Conservation (phyloP, 768 basidiomycete species). For the Pleurotus pulmonarius region DNA sequence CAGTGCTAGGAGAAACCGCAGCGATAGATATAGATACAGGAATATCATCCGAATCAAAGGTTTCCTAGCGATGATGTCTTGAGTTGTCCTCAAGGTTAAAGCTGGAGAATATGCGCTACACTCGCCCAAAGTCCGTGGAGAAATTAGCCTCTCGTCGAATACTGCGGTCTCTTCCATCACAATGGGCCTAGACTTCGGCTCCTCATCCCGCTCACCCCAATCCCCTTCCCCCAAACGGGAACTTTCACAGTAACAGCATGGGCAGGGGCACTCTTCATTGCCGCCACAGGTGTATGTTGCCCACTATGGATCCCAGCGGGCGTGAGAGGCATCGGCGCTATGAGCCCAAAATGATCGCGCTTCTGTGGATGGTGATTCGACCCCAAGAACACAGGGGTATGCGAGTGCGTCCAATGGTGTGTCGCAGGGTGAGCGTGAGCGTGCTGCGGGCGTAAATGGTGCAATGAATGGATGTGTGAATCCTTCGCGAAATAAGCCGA, state of each 20-base stretch:
- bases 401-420: not conserved
- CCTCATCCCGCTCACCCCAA: not conserved
- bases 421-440: not conserved
- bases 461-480: not conserved
- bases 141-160: too few species aligned
- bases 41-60: too few species aligned
- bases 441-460: not conserved
- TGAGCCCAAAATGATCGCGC: not conserved
- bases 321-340: not conserved
- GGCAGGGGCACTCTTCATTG: conserved; percentile 7
- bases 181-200: conserved; percentile 1
- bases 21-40: too few species aligned
- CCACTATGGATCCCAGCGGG: not conserved
- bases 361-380: not conserved
- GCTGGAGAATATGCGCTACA: too few species aligned
- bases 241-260: conserved; percentile 4
- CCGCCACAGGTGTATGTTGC: not conserved
- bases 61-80: too few species aligned
- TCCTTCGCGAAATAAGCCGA: not conserved
- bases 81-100: too few species aligned
- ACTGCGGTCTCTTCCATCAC: not conserved
- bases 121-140: too few species aligned
- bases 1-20: too few species aligned
- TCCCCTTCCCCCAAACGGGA: not conserved
- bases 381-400: not conserved